phyloP scores from a whole-genome alignment of 768 basidiomycete genomes.

The Suillus lakei region DNA sequence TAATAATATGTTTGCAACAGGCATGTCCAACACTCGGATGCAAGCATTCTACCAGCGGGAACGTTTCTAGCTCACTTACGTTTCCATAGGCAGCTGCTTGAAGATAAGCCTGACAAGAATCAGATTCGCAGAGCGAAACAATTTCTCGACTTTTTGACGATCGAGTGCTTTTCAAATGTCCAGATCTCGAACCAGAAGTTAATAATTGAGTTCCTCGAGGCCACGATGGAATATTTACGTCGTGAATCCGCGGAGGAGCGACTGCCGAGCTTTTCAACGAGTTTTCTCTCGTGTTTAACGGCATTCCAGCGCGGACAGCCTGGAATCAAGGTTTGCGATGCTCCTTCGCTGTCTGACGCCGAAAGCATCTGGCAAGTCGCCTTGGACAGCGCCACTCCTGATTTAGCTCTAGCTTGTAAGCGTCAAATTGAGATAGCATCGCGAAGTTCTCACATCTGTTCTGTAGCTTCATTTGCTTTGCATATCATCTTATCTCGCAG shows the following conservation, averaged over 20 bases:
- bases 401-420: constrained; percentile 51
- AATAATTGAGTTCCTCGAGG: neutral
- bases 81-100: neutral
- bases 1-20: neutral
- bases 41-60: neutral
- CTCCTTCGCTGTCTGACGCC: constrained; percentile 25
- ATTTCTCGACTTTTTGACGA: constrained; percentile 11
- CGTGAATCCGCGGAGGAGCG: neutral
- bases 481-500: constrained; percentile 40
- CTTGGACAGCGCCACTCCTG: constrained; percentile 25
- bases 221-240: neutral
- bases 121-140: constrained; percentile 8
- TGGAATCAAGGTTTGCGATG: constrained; percentile 14
- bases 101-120: neutral
- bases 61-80: neutral
- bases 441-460: constrained; percentile 21
- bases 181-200: constrained; percentile 4
- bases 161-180: constrained; percentile 5
- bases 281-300: constrained; percentile 41
- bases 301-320: constrained; percentile 20
- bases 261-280: constrained; percentile 35
- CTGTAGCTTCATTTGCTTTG: constrained; percentile 47
- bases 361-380: constrained; percentile 45
- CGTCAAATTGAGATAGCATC: constrained; percentile 10
- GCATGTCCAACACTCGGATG: neutral